Evolutionary conservation across 2,329 filamentous ascomycete genomes (phyloP).

Genomic region (Nemania serpens): DNA sequence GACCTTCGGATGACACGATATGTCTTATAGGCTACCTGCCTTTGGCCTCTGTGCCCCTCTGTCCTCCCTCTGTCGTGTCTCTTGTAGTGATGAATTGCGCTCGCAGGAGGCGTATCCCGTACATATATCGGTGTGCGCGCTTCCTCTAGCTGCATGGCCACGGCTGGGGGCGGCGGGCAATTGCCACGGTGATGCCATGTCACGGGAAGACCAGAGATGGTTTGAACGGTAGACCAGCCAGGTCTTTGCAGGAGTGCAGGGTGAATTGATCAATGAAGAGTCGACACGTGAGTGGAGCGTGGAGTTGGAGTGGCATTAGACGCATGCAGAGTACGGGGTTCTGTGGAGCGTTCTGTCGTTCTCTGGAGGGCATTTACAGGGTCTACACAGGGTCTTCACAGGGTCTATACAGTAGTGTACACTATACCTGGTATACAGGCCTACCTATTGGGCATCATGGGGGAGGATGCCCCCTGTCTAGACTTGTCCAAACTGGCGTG

Average conservation of each 20-base stretch:
- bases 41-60: not conserved
- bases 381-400: no score
- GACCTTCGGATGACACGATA: conserved; percentile 4
- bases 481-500: not conserved
- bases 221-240: not conserved
- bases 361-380: no score
- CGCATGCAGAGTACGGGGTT: not conserved
- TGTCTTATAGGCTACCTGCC: not conserved
- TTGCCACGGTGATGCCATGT: conserved; percentile 25
- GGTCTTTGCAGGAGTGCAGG: not conserved
- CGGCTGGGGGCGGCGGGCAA: conserved; percentile 3
- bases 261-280: conserved; percentile 26
- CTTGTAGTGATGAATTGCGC: not conserved
- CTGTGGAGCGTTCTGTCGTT: no score
- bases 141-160: not conserved
- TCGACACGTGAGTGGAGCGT: conserved; percentile 26
- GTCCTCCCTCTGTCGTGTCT: no score
- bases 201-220: not conserved
- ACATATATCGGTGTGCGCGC: conserved; percentile 5
- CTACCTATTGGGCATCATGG: no score
- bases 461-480: not conserved
- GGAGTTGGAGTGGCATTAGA: conserved; percentile 5
- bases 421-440: no score
- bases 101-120: no score
- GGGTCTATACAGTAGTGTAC: no score